Evolutionary conservation across 2,329 filamentous ascomycete species (phyloP).

Genomic region (Harringtonia lauricola): DNA sequence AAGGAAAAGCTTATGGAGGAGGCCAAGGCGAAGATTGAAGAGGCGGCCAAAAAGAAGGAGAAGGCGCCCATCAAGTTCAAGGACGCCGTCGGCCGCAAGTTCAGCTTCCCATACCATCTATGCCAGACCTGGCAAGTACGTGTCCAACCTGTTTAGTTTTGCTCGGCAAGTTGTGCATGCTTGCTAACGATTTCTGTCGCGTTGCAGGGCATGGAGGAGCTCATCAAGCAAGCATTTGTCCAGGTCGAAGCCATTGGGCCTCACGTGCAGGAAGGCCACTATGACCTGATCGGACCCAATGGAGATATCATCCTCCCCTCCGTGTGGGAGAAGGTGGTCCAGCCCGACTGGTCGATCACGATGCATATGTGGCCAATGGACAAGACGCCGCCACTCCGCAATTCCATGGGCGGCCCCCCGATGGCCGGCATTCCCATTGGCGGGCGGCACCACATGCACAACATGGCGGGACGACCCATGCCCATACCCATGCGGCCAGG

Average conservation of each 20-base stretch:
- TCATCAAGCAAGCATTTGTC: conserved; percentile 75
- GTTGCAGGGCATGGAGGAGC: conserved; percentile 60
- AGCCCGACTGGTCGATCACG: conserved; percentile 60
- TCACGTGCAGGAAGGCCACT: conserved; percentile 68
- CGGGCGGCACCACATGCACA: conserved; percentile 1
- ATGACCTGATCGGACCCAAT: conserved; percentile 68
- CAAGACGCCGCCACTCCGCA: conserved; percentile 19
- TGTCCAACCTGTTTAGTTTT: conserved; percentile 11
- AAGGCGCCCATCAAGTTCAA: conserved; percentile 80
- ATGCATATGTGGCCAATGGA: conserved; percentile 52
- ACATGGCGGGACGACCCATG: neutral
- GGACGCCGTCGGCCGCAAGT: conserved; percentile 83
- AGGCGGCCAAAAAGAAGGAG: conserved; percentile 37
- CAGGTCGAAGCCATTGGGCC: conserved; percentile 68
- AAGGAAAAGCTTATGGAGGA: conserved; percentile 31
- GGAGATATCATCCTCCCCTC: conserved; percentile 73
- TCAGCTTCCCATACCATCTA: conserved; percentile 79
- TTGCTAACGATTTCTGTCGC: conserved; percentile 11
- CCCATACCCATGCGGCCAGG: conserved; percentile 4
- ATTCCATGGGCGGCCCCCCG: neutral
- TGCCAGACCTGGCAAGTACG: conserved; percentile 76
- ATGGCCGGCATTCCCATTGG: neutral
- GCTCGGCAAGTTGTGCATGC: neutral
- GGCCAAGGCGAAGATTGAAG: conserved; percentile 32
- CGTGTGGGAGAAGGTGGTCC: conserved; percentile 71